Conservation (phyloP, 495 filamentous ascomycete genomes). For the Aspergillus sclerotiicarbonarius region DNA sequence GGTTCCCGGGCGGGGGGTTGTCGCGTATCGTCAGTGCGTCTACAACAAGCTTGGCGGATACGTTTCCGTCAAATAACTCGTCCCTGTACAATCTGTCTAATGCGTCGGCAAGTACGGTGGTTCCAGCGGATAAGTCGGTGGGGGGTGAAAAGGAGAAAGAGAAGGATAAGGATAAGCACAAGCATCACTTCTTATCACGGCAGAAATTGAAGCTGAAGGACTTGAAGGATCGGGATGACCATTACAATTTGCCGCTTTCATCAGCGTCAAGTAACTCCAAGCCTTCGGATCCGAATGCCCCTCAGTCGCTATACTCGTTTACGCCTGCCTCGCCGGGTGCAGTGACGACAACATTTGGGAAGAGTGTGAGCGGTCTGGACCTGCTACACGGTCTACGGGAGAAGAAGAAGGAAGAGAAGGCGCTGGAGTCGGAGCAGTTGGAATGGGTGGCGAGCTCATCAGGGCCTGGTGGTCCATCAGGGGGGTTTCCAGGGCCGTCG, state of each 20-base stretch:
- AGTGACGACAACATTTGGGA: conserved; percentile 66
- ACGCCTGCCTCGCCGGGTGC: conserved; percentile 69
- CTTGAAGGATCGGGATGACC: conserved; percentile 77
- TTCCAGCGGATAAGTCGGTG: conserved; percentile 40
- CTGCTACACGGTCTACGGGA: conserved; percentile 84
- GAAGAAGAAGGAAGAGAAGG: conserved; percentile 85
- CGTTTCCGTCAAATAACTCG: conserved; percentile 55
- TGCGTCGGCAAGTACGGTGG: conserved; percentile 77
- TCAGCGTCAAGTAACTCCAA: conserved; percentile 89
- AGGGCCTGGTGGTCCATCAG: conserved; percentile 21
- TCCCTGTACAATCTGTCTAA: conserved; percentile 83
- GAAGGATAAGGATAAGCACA: conserved; percentile 60
- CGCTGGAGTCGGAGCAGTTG: conserved; percentile 38
- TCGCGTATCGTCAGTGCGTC: conserved; percentile 71
- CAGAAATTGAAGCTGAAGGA: conserved; percentile 90
- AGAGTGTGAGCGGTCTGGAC: conserved; percentile 80
- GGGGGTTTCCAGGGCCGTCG: conserved; percentile 38
- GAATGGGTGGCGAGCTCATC: conserved; percentile 43
- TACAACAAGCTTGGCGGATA: conserved; percentile 71
- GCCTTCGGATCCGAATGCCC: conserved; percentile 79
- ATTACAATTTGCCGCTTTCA: conserved; percentile 70
- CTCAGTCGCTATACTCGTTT: conserved; percentile 81
- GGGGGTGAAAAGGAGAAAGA: conserved; percentile 29
- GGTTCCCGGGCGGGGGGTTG: conserved; percentile 53
- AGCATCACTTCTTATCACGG: conserved; percentile 81